Evolutionary conservation across 495 filamentous ascomycete genomes (phyloP).

Genomic region (Daldinia decipiens): DNA sequence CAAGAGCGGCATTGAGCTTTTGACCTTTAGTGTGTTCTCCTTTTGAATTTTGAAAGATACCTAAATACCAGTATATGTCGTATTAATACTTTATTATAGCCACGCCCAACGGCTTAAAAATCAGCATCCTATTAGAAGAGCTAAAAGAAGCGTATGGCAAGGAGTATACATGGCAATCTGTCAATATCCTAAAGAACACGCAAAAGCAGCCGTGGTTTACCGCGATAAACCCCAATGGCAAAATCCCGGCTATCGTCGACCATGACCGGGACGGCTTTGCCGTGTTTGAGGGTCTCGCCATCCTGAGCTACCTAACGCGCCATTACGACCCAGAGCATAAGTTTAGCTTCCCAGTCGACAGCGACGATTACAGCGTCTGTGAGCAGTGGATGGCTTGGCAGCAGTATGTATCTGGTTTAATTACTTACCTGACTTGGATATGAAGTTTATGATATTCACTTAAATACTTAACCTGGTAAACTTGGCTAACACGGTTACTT

Average conservation of each 20-base stretch:
- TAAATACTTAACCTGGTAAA: too few species aligned
- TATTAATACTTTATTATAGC: conserved; percentile 17
- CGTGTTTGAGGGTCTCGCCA: conserved; percentile 80
- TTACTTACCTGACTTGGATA: conserved; percentile 51
- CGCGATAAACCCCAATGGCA: conserved; percentile 84
- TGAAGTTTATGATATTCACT: background rate
- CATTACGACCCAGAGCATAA: conserved; percentile 82
- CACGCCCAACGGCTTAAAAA: conserved; percentile 67
- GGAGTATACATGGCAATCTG: conserved; percentile 67
- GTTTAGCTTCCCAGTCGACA: conserved; percentile 76
- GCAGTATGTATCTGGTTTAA: conserved; percentile 46
- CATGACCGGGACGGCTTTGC: conserved; percentile 66
- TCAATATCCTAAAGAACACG: conserved; percentile 75
- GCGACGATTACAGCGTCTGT: conserved; percentile 73
- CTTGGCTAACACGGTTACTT: background rate
- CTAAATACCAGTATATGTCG: background rate
- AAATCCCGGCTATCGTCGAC: conserved; percentile 86
- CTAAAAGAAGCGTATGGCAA: conserved; percentile 66
- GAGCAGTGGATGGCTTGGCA: conserved; percentile 71
- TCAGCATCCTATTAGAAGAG: conserved; percentile 85
- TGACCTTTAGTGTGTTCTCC: conserved; percentile 55
- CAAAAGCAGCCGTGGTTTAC: conserved; percentile 77
- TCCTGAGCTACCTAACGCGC: conserved; percentile 79
- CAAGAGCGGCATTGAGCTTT: conserved; percentile 66
- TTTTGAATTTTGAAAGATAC: background rate